These are phyloP conservation scores for Venturia aucupariae DNA, from an alignment of 2,329 filamentous ascomycete genomes.

Conservation along the genomic window DNA sequence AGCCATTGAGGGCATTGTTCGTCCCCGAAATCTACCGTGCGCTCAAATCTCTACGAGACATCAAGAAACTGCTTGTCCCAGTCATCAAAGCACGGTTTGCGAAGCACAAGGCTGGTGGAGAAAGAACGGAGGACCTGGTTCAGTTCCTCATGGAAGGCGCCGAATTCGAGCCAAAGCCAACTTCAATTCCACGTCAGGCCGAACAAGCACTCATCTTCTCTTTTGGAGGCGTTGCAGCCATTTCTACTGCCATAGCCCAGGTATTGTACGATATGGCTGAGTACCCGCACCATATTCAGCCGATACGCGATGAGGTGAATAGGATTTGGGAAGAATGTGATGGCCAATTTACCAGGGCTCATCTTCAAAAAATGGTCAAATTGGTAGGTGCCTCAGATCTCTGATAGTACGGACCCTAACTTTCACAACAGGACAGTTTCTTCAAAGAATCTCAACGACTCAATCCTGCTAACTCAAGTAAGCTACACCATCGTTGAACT, in stretches of 20 bases:
- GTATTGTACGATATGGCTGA: background rate
- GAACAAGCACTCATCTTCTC: slow-evolving; percentile 2
- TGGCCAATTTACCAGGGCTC: background rate
- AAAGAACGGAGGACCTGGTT: background rate
- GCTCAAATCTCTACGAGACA: background rate
- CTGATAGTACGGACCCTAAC: background rate
- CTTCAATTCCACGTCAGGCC: background rate
- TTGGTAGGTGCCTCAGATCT: background rate
- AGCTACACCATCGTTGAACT: too few species aligned
- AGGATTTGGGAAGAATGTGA: background rate
- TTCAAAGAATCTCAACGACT: slow-evolving; percentile 5
- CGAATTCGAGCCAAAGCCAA: background rate
- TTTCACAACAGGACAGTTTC: background rate
- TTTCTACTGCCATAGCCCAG: background rate
- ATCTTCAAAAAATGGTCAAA: slow-evolving; percentile 4
- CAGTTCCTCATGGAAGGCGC: slow-evolving; percentile 1
- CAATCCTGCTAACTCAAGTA: background rate
- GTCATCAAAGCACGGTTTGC: background rate
- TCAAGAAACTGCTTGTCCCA: background rate
- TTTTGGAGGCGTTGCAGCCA: background rate
- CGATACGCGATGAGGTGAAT: background rate
- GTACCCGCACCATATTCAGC: background rate
- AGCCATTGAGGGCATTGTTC: background rate
- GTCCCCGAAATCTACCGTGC: background rate
- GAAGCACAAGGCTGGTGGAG: background rate